phyloP scores from a whole-genome alignment of 2,329 filamentous ascomycete genomes.

The Mariannaea elegans region DNA sequence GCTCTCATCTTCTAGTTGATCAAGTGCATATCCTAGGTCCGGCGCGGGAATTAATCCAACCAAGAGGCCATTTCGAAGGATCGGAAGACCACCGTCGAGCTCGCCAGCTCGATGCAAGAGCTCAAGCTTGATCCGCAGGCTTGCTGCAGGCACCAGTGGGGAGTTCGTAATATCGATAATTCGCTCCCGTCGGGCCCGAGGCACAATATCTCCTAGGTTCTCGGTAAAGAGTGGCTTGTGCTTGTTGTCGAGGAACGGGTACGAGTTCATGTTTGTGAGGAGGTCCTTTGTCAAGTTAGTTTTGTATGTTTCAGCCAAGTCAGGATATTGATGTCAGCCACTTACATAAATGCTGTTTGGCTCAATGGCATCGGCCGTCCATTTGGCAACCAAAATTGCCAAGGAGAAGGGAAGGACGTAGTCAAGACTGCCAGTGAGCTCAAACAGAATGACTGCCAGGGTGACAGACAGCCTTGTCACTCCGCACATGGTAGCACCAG shows the following conservation, averaged over 20 bases:
- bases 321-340: conserved; percentile 13
- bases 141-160: conserved; percentile 78
- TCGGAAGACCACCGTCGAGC: conserved; percentile 89
- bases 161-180: conserved; percentile 90
- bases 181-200: conserved; percentile 76
- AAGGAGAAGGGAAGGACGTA: conserved; percentile 96
- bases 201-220: conserved; percentile 86
- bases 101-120: conserved; percentile 86
- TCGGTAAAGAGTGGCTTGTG: conserved; percentile 90
- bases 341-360: conserved; percentile 90
- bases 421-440: conserved; percentile 92
- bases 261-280: conserved; percentile 95
- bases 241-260: conserved; percentile 97
- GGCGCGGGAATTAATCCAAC: conserved; percentile 93
- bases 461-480: conserved; percentile 94
- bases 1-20: conserved; percentile 80
- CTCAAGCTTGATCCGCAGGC: conserved; percentile 83
- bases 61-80: conserved; percentile 79
- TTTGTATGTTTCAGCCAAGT: neutral
- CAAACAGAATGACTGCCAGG: conserved; percentile 92
- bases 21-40: conserved; percentile 91
- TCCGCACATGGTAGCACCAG: conserved; percentile 97
- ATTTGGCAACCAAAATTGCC: conserved; percentile 93
- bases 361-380: conserved; percentile 95
- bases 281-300: conserved; percentile 68